phyloP scores from a whole-genome alignment of 768 basidiomycete genomes.

The Tricholoma flavovirens region DNA sequence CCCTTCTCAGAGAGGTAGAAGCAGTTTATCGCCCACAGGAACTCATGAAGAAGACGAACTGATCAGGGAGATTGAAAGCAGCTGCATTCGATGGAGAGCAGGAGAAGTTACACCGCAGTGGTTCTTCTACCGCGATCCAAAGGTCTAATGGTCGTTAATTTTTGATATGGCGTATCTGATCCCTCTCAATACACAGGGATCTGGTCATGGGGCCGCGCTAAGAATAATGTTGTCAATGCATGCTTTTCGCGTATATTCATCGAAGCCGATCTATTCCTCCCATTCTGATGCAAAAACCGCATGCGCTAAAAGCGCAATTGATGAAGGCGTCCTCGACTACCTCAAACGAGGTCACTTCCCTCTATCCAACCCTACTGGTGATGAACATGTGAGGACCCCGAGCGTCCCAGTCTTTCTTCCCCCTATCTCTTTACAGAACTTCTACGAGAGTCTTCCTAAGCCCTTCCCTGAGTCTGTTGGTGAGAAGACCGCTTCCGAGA shows the following conservation, averaged over 20 bases:
- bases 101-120: constrained; percentile 48
- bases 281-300: constrained; percentile 40
- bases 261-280: constrained; percentile 37
- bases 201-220: constrained; percentile 52
- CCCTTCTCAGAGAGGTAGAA: neutral
- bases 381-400: neutral
- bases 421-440: constrained; percentile 43
- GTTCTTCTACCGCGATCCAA: constrained; percentile 41
- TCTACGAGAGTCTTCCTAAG: constrained; percentile 59
- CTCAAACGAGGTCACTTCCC: constrained; percentile 45
- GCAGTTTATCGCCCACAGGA: constrained; percentile 1
- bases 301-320: constrained; percentile 50
- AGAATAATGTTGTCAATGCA: constrained; percentile 48
- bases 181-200: neutral
- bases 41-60: constrained; percentile 9
- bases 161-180: neutral
- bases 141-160: neutral
- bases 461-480: constrained; percentile 55
- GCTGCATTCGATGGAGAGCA: constrained; percentile 50
- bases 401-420: no score
- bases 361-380: constrained; percentile 19
- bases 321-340: constrained; percentile 51
- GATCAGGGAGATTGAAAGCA: constrained; percentile 43
- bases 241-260: constrained; percentile 46
- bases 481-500: constrained; percentile 39